Base-by-base conservation (phyloP, 345 rosid genomes). In the Trapa incisa region DNA sequence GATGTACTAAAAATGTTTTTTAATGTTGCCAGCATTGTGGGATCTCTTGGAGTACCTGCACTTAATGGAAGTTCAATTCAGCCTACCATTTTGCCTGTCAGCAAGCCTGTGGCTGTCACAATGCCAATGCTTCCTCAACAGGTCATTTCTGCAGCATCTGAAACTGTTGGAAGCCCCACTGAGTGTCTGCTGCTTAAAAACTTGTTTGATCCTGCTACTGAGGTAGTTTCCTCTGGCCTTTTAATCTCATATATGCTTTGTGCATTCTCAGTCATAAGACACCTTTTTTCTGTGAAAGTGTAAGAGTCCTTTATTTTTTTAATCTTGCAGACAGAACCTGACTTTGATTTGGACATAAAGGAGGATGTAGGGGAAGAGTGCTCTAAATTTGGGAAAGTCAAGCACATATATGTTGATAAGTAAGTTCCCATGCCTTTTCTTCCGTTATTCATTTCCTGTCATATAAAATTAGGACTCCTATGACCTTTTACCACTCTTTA, bases 201-300 rank as follows among this genome's bases (percentile, higher is more conserved):
- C 73, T 79, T 92, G 91, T 92, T 92, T 73, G 98, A 89, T 79
- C 91, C 96, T 69, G 86, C 85, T 15, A 81, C 96, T 1, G 98
- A 92, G 96, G 98, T 92, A 56, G 4, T 45, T 74, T 22, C 8
- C 4, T 47, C 2, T 15, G 4, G 9, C 39, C 37, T 17, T 10
- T 47, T 33, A n/a, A 17, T 47, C 47, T 14, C n/a, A 8, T 47
- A 2, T 36, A 32, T 32, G 38, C 2, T 16, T 57, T n/a, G 35
- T 35, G 2, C 5, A 57, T 57, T 7, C 11, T 32, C 16, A 4
- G 13, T 32, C 15, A 33, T 57, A 29, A 50, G 54, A 50, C 4
- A 9, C 54, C 8, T 6, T 65, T 42, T 41, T 1, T 42, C 29
- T 41, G 15, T 33, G 29, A 22, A 22, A 22, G 29, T 22, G 29